Evolutionary conservation across 805 yeast species (phyloP), one percentile per base, ranked within the genome.

Genomic region (Ogataea nitratoaversa): DNA sequence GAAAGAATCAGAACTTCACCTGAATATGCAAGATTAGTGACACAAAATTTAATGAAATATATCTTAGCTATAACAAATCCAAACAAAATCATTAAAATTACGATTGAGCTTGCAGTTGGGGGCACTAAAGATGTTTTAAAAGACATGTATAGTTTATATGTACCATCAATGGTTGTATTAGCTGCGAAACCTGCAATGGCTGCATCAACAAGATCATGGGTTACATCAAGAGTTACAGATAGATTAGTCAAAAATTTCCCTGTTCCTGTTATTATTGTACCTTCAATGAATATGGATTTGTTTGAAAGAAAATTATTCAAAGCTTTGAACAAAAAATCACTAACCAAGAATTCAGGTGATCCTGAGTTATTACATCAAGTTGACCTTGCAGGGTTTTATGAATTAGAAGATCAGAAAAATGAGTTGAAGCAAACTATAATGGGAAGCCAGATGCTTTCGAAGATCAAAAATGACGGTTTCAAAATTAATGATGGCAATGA

Each of bases 241-340:
- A 63, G 85, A 36, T 65, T 82, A 34, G 83, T 82, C 22, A 79
- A 77, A 52, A 75, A 74, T 50, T 79, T 72, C 48, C 78, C 81
- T 4, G 70, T 81, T 13, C 89, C 90, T 0, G 74, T 79, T n/a
- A 69, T 82, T 19, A 73, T 82, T 36, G 82, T 78, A 0, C 84
- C 89, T 1, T 78, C 84, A 2, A 56, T 66, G 46, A 77, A 79
- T 41, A 70, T 78, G 77, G 65, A 66, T 32, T 47, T 59, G n/a
- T 80, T 74, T 59, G 84, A 79, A 52, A 43, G 47, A 3, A 51
- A 61, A 11, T 52, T 79, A 28, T 70, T 71, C 39, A 61, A 59
- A 13, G 56, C 61, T 8, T 34, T 67, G 30, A 53, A 54, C 32
- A 44, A 58, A 48, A 42, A 52, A 47, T 44, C 50, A 48, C 32